These are phyloP conservation scores for Sapria himalayana DNA, from an alignment of 345 rosid species.

Conservation along the genomic window DNA sequence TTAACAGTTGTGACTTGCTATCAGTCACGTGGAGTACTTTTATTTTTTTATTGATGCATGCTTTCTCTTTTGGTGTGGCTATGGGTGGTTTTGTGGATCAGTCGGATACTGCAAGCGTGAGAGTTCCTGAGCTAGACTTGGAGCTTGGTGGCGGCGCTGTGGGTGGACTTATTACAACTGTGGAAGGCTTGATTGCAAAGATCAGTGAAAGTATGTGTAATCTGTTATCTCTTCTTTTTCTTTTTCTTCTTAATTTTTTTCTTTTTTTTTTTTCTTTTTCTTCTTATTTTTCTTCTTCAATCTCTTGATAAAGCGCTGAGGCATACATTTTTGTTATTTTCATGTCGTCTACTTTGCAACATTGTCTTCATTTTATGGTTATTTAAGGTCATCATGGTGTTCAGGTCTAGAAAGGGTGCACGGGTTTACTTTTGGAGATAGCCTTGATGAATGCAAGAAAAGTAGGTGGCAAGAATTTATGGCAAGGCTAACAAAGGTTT, in stretches of 20 bases:
- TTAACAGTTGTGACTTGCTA: too few species aligned
- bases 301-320: too few species aligned
- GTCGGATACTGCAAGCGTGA: conserved; percentile 80
- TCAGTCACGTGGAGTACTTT: too few species aligned
- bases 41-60: too few species aligned
- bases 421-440: conserved; percentile 89
- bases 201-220: conserved; percentile 73
- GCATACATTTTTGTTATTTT: too few species aligned
- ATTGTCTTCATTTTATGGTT: too few species aligned
- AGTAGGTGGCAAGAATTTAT: conserved; percentile 61
- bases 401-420: conserved; percentile 89
- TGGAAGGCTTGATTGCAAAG: conserved; percentile 76
- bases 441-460: conserved; percentile 42
- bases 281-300: not conserved
- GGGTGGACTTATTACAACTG: conserved; percentile 84
- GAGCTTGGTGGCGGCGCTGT: conserved; percentile 76
- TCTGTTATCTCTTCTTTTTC: conserved; percentile 4
- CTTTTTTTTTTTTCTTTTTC: conserved; percentile 2
- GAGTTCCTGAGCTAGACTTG: conserved; percentile 70
- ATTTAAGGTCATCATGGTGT: not conserved
- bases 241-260: not conserved
- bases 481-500: conserved; percentile 54
- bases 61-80: too few species aligned
- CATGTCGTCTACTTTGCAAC: too few species aligned
- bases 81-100: conserved; percentile 16